Conservation (phyloP, 345 rosid genomes). For the Cochlearia excelsa region DNA sequence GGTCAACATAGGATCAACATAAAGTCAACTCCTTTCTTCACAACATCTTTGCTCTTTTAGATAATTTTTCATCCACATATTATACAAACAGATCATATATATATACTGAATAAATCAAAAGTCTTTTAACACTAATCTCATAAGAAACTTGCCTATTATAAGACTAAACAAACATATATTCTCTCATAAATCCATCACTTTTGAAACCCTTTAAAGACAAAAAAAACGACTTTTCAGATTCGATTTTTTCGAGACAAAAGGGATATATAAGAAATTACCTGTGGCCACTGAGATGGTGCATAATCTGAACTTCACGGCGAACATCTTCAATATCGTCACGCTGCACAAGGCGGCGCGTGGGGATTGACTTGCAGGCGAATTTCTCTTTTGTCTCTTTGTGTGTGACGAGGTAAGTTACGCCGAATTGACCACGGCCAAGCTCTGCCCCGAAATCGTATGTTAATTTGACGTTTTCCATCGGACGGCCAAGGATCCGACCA, state of each 20-base stretch:
- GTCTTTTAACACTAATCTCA: conserved; percentile 2
- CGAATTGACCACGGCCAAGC: conserved; percentile 97
- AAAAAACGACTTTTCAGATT: conserved; percentile 17
- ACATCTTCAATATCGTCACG: conserved; percentile 84
- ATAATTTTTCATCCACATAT: conserved; percentile 3
- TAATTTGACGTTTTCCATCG: conserved; percentile 69
- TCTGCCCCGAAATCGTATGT: conserved; percentile 72
- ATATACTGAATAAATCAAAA: neutral
- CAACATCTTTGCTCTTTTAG: neutral
- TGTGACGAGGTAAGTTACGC: conserved; percentile 75
- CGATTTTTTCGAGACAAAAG: neutral
- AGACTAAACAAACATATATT: neutral
- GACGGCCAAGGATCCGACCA: conserved; percentile 85
- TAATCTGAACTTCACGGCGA: conserved; percentile 98
- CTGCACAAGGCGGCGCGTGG: conserved; percentile 70
- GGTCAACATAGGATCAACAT: conserved; percentile 7
- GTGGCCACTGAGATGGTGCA: conserved; percentile 96
- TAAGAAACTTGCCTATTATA: neutral
- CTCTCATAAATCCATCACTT: neutral
- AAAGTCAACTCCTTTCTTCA: neutral
- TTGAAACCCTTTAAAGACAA: neutral
- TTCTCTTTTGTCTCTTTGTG: conserved; percentile 65
- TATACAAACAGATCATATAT: neutral
- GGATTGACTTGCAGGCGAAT: conserved; percentile 91
- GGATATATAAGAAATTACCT: conserved; percentile 35